A percentile compares a stretch with the other conserved stretches of the same genome.
These are phyloP conservation scores for Aspergillus panamensis DNA, from an alignment of 495 filamentous ascomycete species.

Conservation along the genomic window DNA sequence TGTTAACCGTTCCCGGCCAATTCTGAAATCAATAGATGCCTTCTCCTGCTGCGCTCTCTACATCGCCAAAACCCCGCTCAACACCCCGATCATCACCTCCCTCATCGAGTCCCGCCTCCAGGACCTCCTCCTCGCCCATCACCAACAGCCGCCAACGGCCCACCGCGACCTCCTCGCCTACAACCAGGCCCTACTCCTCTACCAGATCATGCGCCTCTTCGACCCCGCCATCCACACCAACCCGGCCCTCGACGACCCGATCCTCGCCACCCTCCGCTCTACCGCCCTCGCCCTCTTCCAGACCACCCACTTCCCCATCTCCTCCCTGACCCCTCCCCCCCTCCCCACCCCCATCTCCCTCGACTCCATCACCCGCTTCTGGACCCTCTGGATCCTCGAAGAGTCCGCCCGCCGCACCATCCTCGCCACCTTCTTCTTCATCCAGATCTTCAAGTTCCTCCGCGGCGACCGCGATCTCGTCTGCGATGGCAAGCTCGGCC, in stretches of 20 bases:
- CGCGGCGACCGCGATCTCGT: slow-evolving; percentile 21
- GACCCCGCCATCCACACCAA: slow-evolving; percentile 53
- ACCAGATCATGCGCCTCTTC: slow-evolving; percentile 52
- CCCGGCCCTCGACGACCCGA: slow-evolving; percentile 42
- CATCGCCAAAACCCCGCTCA: slow-evolving; percentile 44
- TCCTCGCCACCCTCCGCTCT: slow-evolving; percentile 35
- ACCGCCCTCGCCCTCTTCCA: slow-evolving; percentile 20
- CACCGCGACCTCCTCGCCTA: slow-evolving; percentile 29
- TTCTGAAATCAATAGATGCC: slow-evolving; percentile 35
- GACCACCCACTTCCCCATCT: slow-evolving; percentile 22
- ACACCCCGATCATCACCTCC: slow-evolving; percentile 41
- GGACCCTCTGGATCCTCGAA: slow-evolving; percentile 43
- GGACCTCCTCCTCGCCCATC: slow-evolving; percentile 31
- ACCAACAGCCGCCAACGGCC: slow-evolving; percentile 24
- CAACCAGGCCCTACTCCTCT: slow-evolving; percentile 34
- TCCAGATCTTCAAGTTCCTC: slow-evolving; percentile 36
- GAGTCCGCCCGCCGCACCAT: slow-evolving; percentile 48
- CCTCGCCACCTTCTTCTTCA: slow-evolving; percentile 39
- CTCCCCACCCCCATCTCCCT: slow-evolving; percentile 18
- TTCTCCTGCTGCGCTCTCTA: slow-evolving; percentile 48
- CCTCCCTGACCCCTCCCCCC: background rate
- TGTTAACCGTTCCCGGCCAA: background rate
- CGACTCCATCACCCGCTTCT: slow-evolving; percentile 34
- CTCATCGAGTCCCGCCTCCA: slow-evolving; percentile 37
- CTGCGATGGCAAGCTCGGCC: slow-evolving; percentile 35